Evolutionary conservation across 83 land plant species (phyloP), one percentile per base, ranked within the genome.

Genomic region (Picea abies): DNA sequence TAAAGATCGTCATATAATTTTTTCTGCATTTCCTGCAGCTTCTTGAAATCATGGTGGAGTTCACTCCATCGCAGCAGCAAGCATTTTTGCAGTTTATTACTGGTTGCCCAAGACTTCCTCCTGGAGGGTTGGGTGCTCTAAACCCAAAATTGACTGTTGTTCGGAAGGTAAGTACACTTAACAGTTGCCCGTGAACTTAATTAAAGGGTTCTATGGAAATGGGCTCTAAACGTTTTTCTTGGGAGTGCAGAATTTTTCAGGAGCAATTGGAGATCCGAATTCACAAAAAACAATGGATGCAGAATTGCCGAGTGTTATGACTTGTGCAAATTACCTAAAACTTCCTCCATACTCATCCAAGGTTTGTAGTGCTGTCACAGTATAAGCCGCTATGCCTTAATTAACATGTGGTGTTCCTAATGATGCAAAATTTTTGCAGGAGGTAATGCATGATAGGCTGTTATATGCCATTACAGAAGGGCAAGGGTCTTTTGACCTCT

Each of bases 221-320:
- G 26, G 20, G 23, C 78, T 73, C 26, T 73, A n/a, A 73, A 73
- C 26, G 11, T 73, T 73, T n/a, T 73, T 73, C 26, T 1, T 23
- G 7, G 60, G 25, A 47, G 20, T 73, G 58, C 78, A 73, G 78
- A 73, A 41, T 73, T 47, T 52, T 73, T 7, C 78, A 22, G 78
- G 78, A 44, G 58, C 52, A 49, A 47, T 14, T 56, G 60, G 60
- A 11, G 78, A 73, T 44, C 12, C 26, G n/a, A 73, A 73, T 73
- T 47, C 25, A 73, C 58, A 16, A n/a, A 52, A 47, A n/a, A 41
- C 26, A 19, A 90, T 86, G 6, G 99, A 98, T 86, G 86, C 86
- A 63, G 99, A 96, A 61, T 79, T 98, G 81, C 99, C 99, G 5
- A 98, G 99, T 84, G 99, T 93, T 6, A 98, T 98, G 99, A 98